Evolutionary conservation across 345 rosid species (phyloP).

Genomic region (Rhizophora apiculata): DNA sequence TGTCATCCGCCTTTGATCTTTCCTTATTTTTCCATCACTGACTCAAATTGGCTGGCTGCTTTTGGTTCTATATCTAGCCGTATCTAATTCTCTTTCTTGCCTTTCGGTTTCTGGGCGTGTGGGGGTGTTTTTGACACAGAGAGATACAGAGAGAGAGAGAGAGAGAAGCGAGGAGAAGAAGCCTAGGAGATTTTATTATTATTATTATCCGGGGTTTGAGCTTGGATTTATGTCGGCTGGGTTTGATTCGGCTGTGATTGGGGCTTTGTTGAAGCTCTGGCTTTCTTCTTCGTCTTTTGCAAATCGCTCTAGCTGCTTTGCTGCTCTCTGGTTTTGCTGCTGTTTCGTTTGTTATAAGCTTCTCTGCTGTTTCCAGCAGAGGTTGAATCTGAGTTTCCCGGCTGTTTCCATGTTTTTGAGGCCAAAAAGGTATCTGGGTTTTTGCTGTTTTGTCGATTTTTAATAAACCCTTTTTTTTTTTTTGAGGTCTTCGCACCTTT

Average conservation of each 20-base stretch:
- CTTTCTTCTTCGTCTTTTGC: slow-evolving; percentile 16
- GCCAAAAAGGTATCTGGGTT: slow-evolving; percentile 47
- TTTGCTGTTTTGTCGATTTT: background rate
- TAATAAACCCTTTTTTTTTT: background rate
- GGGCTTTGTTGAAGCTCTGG: slow-evolving; percentile 67
- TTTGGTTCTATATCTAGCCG: background rate
- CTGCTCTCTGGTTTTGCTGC: slow-evolving; percentile 10
- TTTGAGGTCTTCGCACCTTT: background rate
- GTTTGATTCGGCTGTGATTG: slow-evolving; percentile 64
- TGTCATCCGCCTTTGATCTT: background rate
- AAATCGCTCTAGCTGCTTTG: slow-evolving; percentile 9
- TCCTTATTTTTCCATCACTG: background rate
- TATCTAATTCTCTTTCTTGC: background rate
- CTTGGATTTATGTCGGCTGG: slow-evolving; percentile 82
- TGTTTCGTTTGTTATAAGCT: slow-evolving; percentile 18
- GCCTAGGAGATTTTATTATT: background rate
- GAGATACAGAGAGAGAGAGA: too few relatives aligned
- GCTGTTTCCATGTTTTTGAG: slow-evolving; percentile 79
- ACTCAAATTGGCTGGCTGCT: background rate
- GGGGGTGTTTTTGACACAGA: too few relatives aligned
- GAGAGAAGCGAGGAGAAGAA: background rate
- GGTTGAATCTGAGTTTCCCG: slow-evolving; percentile 42
- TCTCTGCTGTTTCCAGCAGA: slow-evolving; percentile 48
- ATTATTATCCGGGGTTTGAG: slow-evolving; percentile 8
- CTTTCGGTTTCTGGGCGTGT: background rate